These are phyloP conservation scores for Leishmania mexicana DNA, from an alignment of 208 protist genomes.

Conservation along the genomic window DNA sequence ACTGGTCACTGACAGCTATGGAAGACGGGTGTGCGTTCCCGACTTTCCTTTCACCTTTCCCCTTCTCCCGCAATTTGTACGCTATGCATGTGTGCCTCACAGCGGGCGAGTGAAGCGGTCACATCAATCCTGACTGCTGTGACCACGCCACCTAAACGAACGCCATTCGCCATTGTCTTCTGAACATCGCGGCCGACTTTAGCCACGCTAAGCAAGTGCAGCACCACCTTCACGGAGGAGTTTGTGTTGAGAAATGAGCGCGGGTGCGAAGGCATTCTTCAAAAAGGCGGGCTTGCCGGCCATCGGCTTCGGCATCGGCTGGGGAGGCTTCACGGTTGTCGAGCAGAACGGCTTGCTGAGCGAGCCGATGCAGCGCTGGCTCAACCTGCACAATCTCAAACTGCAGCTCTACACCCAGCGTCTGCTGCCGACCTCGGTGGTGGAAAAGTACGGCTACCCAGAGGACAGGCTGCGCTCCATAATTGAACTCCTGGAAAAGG, in stretches of 20 bases:
- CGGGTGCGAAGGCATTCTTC: slow-evolving; percentile 9
- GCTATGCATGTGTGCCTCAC: neutral
- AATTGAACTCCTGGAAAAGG: slow-evolving; percentile 55
- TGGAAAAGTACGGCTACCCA: slow-evolving; percentile 62
- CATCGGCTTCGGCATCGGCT: slow-evolving; percentile 71
- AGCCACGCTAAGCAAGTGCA: neutral
- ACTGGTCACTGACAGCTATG: neutral
- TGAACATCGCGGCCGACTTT: neutral
- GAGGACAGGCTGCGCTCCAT: slow-evolving; percentile 48
- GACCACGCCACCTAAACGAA: neutral
- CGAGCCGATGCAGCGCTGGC: slow-evolving; percentile 38
- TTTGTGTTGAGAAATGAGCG: slow-evolving; percentile 6
- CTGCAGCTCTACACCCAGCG: slow-evolving; percentile 56
- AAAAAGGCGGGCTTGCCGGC: slow-evolving; percentile 39
- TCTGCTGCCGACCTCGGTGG: slow-evolving; percentile 47
- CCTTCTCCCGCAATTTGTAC: neutral
- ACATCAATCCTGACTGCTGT: neutral
- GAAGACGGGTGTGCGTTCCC: neutral
- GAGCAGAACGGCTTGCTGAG: slow-evolving; percentile 50
- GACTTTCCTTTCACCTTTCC: neutral
- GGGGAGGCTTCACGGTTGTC: slow-evolving; percentile 47
- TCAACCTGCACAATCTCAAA: slow-evolving; percentile 66
- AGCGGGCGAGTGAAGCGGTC: neutral
- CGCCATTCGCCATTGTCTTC: neutral
- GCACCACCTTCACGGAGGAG: neutral